phyloP scores from a whole-genome alignment of 768 basidiomycete genomes.

The Gloeostereum incarnatum region DNA sequence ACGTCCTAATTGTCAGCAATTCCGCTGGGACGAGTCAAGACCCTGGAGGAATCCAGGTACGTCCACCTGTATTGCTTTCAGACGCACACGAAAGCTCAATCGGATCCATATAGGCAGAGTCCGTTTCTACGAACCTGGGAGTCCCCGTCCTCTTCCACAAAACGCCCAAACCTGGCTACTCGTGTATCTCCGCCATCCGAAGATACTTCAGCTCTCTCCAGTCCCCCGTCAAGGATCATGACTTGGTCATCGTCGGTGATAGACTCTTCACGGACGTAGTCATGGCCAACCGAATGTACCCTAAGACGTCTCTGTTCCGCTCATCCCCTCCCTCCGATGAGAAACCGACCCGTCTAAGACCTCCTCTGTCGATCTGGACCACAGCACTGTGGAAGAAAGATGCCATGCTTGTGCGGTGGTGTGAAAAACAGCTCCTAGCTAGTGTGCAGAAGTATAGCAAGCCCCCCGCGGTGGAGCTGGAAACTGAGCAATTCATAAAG shows the following conservation, averaged over 20 bases:
- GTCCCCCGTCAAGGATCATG: slow-evolving; percentile 44
- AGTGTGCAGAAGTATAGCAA: slow-evolving; percentile 33
- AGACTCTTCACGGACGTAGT: slow-evolving; percentile 88
- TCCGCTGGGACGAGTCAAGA: slow-evolving; percentile 84
- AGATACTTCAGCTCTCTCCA: slow-evolving; percentile 62
- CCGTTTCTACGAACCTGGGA: slow-evolving; percentile 65
- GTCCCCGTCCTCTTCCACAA: slow-evolving; percentile 79
- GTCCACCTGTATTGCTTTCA: too few relatives aligned
- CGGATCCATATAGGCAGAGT: slow-evolving; percentile 88
- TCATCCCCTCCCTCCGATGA: too few relatives aligned
- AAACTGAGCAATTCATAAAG: neutral
- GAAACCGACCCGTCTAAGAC: slow-evolving; percentile 14
- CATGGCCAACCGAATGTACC: slow-evolving; percentile 77
- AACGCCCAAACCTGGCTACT: slow-evolving; percentile 70
- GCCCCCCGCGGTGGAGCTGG: too few relatives aligned
- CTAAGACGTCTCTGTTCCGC: slow-evolving; percentile 11
- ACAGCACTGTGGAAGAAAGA: slow-evolving; percentile 65
- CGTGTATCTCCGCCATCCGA: slow-evolving; percentile 64
- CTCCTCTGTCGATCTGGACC: slow-evolving; percentile 65
- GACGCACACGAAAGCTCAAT: neutral
- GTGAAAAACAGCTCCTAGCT: slow-evolving; percentile 43
- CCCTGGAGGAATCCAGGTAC: slow-evolving; percentile 73
- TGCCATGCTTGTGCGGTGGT: slow-evolving; percentile 48
- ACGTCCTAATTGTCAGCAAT: slow-evolving; percentile 90
- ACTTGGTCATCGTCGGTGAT: slow-evolving; percentile 84